Conservation (phyloP, 2,329 filamentous ascomycete genomes). For the Aspergillus tubingensis region DNA sequence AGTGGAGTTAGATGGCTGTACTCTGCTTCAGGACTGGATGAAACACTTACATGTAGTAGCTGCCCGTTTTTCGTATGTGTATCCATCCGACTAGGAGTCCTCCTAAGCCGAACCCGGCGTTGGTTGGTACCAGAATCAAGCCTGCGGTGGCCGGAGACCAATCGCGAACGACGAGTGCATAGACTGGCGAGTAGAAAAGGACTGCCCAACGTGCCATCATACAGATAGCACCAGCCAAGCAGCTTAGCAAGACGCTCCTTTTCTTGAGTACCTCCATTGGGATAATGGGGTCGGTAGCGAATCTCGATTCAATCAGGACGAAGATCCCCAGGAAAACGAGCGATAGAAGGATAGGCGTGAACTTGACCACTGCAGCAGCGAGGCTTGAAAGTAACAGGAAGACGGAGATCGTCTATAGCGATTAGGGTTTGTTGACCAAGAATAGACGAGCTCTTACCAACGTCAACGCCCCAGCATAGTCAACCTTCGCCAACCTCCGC, state of each 20-base stretch:
- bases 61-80: conserved; percentile 71
- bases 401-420: conserved; percentile 60
- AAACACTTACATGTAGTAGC: conserved; percentile 64
- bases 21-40: neutral
- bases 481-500: conserved; percentile 64
- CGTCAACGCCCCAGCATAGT: conserved; percentile 72
- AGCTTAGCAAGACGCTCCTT: conserved; percentile 70
- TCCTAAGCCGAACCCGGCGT: conserved; percentile 74
- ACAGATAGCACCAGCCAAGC: conserved; percentile 71
- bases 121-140: conserved; percentile 77
- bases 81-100: conserved; percentile 72
- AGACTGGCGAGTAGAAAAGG: conserved; percentile 78
- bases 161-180: conserved; percentile 72
- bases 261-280: conserved; percentile 70
- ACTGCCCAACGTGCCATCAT: conserved; percentile 82
- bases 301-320: conserved; percentile 62
- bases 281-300: conserved; percentile 71
- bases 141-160: conserved; percentile 71
- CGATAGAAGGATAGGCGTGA: conserved; percentile 63
- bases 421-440: neutral
- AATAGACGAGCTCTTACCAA: conserved; percentile 51
- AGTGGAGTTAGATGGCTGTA: conserved; percentile 4
- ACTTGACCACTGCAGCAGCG: conserved; percentile 62
- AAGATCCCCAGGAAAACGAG: conserved; percentile 59
- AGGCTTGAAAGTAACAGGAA: conserved; percentile 73